These are phyloP conservation scores for Citrullus mucosospermus DNA, from an alignment of 306 rosid genomes.

Conservation along the genomic window DNA sequence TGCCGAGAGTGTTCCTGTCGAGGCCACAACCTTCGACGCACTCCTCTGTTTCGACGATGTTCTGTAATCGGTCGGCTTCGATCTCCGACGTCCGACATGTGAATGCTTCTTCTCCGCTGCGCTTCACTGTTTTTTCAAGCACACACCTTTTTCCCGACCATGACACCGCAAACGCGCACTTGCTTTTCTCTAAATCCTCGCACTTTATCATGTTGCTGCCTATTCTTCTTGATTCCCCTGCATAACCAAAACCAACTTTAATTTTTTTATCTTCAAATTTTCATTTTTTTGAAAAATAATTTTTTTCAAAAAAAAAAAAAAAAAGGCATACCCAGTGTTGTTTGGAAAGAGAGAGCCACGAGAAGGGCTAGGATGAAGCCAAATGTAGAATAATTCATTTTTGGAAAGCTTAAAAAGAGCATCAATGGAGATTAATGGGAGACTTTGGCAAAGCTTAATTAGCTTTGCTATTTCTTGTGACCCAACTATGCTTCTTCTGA, in stretches of 20 bases:
- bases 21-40: conserved; percentile 63
- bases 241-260: neutral
- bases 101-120: conserved; percentile 59
- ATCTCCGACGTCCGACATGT: conserved; percentile 59
- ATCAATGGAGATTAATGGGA: neutral
- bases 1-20: conserved; percentile 50
- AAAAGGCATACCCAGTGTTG: neutral
- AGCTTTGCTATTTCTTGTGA: neutral
- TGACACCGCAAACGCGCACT: conserved; percentile 68
- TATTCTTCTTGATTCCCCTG: neutral
- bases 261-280: too few relatives aligned
- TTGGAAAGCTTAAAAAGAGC: neutral
- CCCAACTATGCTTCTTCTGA: neutral
- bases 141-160: conserved; percentile 57
- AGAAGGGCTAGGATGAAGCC: neutral
- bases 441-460: neutral
- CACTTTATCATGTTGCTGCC: neutral
- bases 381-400: neutral
- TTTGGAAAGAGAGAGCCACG: neutral
- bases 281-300: too few relatives aligned
- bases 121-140: conserved; percentile 53
- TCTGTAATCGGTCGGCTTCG: conserved; percentile 49
- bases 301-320: too few relatives aligned
- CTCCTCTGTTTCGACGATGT: conserved; percentile 45
- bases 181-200: neutral